phyloP scores from a whole-genome alignment of 2,329 filamentous ascomycete species.

The Zymoseptoria tritici region DNA sequence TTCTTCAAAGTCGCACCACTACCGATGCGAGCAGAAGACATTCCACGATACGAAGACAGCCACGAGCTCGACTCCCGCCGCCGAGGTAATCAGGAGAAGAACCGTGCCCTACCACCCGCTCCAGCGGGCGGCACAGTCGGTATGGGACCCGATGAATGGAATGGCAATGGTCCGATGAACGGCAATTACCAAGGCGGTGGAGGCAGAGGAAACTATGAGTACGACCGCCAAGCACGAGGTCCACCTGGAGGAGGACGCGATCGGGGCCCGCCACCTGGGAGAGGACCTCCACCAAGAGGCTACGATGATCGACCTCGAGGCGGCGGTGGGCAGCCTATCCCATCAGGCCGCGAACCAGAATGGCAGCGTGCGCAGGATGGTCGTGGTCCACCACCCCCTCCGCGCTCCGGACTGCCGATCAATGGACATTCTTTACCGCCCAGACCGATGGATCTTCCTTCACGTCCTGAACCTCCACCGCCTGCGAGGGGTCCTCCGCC shows the following conservation, averaged over 20 bases:
- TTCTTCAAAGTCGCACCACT: conserved; percentile 78
- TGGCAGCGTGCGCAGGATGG: conserved; percentile 19
- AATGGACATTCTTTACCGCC: conserved; percentile 27
- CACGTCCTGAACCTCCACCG: conserved; percentile 11
- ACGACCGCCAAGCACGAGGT: conserved; percentile 1
- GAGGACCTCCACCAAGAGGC: conserved; percentile 13
- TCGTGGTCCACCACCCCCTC: conserved; percentile 5
- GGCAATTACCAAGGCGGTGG: conserved; percentile 23
- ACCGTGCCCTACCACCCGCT: conserved; percentile 76
- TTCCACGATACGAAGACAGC: conserved; percentile 89
- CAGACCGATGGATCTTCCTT: conserved; percentile 18
- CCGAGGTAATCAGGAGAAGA: conserved; percentile 73
- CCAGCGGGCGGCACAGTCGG: conserved; percentile 88
- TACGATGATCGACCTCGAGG: conserved; percentile 21
- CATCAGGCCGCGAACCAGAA: conserved; percentile 16
- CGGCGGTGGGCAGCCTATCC: conserved; percentile 17
- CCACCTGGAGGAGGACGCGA: conserved; percentile 23
- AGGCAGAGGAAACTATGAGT: neutral
- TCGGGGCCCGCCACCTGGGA: conserved; percentile 30
- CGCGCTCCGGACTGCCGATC: conserved; percentile 5
- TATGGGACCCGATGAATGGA: conserved; percentile 58
- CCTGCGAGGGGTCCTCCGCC: conserved; percentile 26
- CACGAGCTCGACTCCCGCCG: conserved; percentile 84
- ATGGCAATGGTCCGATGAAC: conserved; percentile 30
- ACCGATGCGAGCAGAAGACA: conserved; percentile 73